phyloP scores from a whole-genome alignment of 2,329 filamentous ascomycete species.

The Colletotrichum truncatum region DNA sequence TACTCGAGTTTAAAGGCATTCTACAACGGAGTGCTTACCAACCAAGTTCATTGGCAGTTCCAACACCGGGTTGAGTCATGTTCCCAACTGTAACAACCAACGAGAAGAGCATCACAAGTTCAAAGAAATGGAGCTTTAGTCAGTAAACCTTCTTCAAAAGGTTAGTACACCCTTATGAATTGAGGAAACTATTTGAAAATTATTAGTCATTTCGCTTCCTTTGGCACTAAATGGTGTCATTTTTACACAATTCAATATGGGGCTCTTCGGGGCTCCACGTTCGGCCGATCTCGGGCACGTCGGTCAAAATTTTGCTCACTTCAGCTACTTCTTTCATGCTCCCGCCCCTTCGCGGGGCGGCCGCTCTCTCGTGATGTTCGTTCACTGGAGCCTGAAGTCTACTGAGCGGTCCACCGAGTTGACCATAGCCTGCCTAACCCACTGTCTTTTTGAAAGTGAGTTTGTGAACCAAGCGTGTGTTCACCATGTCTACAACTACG shows the following conservation, averaged over 20 bases:
- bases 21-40: too few relatives aligned
- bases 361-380: background rate
- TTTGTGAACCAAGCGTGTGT: background rate
- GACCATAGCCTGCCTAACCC: accelerated
- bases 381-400: background rate
- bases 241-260: slow-evolving; percentile 9
- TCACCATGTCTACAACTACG: slow-evolving; percentile 2
- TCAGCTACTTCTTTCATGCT: background rate
- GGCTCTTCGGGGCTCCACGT: slow-evolving; percentile 1
- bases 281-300: slow-evolving; percentile 21
- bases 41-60: too few relatives aligned
- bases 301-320: background rate
- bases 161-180: too few relatives aligned
- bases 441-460: background rate
- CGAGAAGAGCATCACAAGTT: too few relatives aligned
- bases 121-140: too few relatives aligned
- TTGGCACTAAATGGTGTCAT: background rate
- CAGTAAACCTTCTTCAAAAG: too few relatives aligned
- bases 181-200: background rate
- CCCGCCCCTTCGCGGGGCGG: background rate
- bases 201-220: background rate
- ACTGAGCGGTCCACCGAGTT: too few relatives aligned
- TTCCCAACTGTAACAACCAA: too few relatives aligned
- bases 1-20: too few relatives aligned
- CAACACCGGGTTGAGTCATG: too few relatives aligned